phyloP scores from a whole-genome alignment of 352 stramenopile species.

The Thalassiosira mediterranea region DNA sequence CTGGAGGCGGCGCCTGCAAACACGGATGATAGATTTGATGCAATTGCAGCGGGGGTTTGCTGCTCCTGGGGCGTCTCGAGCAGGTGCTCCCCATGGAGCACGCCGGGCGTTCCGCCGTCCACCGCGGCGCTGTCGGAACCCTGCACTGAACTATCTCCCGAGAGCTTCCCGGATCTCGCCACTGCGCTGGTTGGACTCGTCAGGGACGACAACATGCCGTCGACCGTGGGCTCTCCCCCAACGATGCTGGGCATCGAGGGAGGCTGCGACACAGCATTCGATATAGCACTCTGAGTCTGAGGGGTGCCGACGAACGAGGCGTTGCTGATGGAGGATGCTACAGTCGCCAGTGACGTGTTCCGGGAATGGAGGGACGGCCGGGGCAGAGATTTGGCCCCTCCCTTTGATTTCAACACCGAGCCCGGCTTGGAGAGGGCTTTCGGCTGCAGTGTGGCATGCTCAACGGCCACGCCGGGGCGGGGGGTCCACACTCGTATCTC shows the following conservation, averaged over 20 bases:
- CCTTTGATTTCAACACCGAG: slow-evolving; percentile 32
- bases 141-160: no score
- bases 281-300: no score
- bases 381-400: no score
- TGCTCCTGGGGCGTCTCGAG: slow-evolving; percentile 3
- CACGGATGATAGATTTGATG: slow-evolving; percentile 41
- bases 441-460: not conserved
- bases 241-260: no score
- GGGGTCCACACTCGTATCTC: slow-evolving; percentile 56
- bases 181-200: no score
- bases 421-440: slow-evolving; percentile 8
- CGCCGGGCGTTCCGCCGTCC: slow-evolving; percentile 3
- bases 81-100: slow-evolving; percentile 22
- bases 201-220: no score
- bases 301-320: slow-evolving; percentile 26
- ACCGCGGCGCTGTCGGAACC: no score
- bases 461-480: slow-evolving; percentile 23
- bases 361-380: slow-evolving; percentile 41
- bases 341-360: slow-evolving; percentile 43
- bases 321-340: slow-evolving; percentile 37
- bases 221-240: no score
- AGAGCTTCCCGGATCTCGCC: no score
- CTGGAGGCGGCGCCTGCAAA: slow-evolving; percentile 30
- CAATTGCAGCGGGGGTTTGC: slow-evolving; percentile 8
- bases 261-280: no score